Base-by-base conservation (phyloP, 129 eudicot species). In the Arctium minus region DNA sequence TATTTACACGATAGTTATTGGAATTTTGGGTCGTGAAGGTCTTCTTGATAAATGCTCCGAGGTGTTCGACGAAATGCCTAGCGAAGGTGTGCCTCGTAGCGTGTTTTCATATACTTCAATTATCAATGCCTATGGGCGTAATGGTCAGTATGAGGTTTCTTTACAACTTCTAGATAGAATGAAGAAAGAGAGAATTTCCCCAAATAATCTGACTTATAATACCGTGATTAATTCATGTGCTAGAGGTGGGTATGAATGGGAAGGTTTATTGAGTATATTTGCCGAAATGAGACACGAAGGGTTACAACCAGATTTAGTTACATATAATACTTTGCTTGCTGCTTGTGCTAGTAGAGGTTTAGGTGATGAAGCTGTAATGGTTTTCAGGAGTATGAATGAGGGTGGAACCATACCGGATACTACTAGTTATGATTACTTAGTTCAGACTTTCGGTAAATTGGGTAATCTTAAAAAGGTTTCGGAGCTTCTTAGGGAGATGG, bases 241-340 rank as follows among this genome's bases (percentile, higher is more conserved):
- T 15, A 85, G 97, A 65, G 92, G 98, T 11, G 98, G 97, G 73
- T 93, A 93, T 72, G 84, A 88, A 72, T 95, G 98, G 98, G 98
- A 95, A 84, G 98, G 97, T 0, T 81, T 95, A 74, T 79, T 95
- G 85, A 87, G 97, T 75, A 84, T 95, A 79, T 95, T 95, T 86
- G 98, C 92, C 0, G 97, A 95, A 81, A 95, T 95, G 98, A 31
- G 98, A 79, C 98, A 95, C 15, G 98, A 92, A 68, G 98, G 98
- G 30, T 53, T 95, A 33, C 98, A 92, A 46, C 98, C 98, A 6
- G 98, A 95, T 91, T 88, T 95, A 65, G 97, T 95, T 22, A 95
- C 98, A n/a, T 95, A 95, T 70, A 95, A 95, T 71, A 91, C 97
- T 30, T 79, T 95, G 84, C 91, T 95, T 85, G 88, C 97, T 69